These are phyloP conservation scores for Heimioporus retisporus DNA, from an alignment of 1,284 basidiomycete genomes.

Conservation along the genomic window DNA sequence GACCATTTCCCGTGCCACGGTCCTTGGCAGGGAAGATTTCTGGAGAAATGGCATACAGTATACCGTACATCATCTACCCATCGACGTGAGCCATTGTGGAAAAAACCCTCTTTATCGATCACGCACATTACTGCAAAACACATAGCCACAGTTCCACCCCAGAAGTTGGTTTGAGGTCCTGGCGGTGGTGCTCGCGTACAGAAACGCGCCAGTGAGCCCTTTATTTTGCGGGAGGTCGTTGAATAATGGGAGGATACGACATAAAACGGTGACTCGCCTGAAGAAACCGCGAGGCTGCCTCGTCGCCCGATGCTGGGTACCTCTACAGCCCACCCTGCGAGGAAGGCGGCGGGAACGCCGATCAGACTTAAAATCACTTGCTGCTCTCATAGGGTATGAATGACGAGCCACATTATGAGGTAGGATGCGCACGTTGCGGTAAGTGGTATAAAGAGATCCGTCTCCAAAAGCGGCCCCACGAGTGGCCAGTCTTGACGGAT, in stretches of 20 bases:
- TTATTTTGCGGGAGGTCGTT: slow-evolving; percentile 43
- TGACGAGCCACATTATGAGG: slow-evolving; percentile 6
- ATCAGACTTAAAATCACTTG: slow-evolving; percentile 70
- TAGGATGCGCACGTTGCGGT: slow-evolving; percentile 55
- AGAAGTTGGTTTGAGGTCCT: slow-evolving; percentile 70
- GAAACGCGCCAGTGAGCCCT: slow-evolving; percentile 75
- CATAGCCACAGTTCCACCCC: slow-evolving; percentile 81
- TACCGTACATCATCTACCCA: slow-evolving; percentile 75
- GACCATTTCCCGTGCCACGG: slow-evolving; percentile 78
- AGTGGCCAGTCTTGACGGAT: slow-evolving; percentile 48
- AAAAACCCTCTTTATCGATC: neutral
- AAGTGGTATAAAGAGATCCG: slow-evolving; percentile 59
- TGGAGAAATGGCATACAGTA: slow-evolving; percentile 73
- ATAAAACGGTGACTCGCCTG: slow-evolving; percentile 47
- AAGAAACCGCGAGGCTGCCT: slow-evolving; percentile 69
- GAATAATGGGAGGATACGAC: slow-evolving; percentile 17
- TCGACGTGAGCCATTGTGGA: neutral
- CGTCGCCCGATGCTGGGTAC: slow-evolving; percentile 68
- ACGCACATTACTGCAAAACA: slow-evolving; percentile 66
- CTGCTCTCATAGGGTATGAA: slow-evolving; percentile 36
- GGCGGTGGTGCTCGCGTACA: slow-evolving; percentile 76
- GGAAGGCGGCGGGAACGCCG: slow-evolving; percentile 74
- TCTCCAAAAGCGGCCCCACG: slow-evolving; percentile 62
- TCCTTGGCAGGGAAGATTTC: slow-evolving; percentile 80
- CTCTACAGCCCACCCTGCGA: slow-evolving; percentile 74